These are phyloP conservation scores for Ulmus americana DNA, from an alignment of 331 rosid genomes.

Conservation along the genomic window DNA sequence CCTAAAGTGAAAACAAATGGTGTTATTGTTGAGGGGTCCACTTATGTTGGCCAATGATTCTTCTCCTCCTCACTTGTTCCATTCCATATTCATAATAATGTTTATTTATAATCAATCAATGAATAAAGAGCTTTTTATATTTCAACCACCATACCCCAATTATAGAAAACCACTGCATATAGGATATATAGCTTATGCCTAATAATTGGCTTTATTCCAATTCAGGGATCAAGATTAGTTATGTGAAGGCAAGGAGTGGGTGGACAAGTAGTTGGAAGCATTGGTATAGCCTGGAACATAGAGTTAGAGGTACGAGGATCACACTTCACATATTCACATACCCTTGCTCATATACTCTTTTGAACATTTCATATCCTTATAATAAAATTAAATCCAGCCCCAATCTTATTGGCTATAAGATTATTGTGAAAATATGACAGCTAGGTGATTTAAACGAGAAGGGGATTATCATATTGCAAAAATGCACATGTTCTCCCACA, in stretches of 20 bases:
- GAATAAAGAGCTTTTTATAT: not conserved
- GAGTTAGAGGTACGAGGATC: too few species aligned
- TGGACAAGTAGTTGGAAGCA: too few species aligned
- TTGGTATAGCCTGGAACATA: too few species aligned
- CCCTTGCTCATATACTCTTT: not conserved
- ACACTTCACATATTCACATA: too few species aligned
- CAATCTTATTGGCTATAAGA: not conserved
- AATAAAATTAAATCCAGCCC: not conserved
- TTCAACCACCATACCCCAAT: not conserved
- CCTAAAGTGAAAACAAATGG: not conserved
- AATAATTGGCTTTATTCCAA: too few species aligned
- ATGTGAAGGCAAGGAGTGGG: too few species aligned
- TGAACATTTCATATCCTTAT: not conserved
- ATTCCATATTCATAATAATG: not conserved
- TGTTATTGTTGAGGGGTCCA: slow-evolving; percentile 4
- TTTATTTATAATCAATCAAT: too few species aligned
- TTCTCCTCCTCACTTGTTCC: not conserved
- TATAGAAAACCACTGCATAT: too few species aligned
- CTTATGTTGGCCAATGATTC: slow-evolving; percentile 1
- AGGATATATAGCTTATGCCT: too few species aligned
- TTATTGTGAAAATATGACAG: slow-evolving; percentile 1
- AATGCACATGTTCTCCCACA: slow-evolving; percentile 22
- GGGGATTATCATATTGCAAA: slow-evolving; percentile 15
- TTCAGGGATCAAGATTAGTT: too few species aligned
- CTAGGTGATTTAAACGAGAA: not conserved